Evolutionary conservation across 1,284 basidiomycete species (phyloP).

Genomic region (Cryptococcus sp.): DNA sequence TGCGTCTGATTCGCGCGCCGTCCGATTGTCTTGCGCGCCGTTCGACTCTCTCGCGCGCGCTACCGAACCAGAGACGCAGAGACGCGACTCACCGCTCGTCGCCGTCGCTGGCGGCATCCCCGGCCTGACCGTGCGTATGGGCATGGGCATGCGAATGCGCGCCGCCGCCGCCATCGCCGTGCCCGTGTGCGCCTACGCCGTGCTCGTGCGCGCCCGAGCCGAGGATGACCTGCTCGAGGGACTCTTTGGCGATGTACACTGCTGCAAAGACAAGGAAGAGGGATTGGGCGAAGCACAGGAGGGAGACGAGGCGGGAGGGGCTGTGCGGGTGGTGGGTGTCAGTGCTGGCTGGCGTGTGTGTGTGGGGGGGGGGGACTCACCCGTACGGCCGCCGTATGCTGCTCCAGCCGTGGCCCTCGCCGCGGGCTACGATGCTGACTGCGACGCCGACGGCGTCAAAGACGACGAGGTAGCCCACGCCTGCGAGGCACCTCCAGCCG

Average conservation of each 20-base stretch:
- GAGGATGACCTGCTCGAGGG: conserved; percentile 74
- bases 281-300: conserved; percentile 79
- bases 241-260: conserved; percentile 91
- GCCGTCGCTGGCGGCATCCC: conserved; percentile 13
- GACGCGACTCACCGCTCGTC: conserved; percentile 19
- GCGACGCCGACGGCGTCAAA: conserved; percentile 84
- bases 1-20: neutral
- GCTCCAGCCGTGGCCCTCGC: conserved; percentile 27
- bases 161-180: conserved; percentile 21
- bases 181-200: conserved; percentile 56
- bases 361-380: conserved; percentile 52
- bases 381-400: conserved; percentile 61
- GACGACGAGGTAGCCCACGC: conserved; percentile 91
- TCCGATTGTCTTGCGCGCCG: too few relatives aligned
- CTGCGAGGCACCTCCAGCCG: conserved; percentile 82
- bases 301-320: conserved; percentile 67
- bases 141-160: conserved; percentile 23
- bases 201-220: conserved; percentile 54
- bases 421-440: conserved; percentile 56
- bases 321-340: conserved; percentile 50
- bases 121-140: too few relatives aligned
- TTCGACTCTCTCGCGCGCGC: too few relatives aligned
- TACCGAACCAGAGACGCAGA: too few relatives aligned
- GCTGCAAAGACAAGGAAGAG: conserved; percentile 87
- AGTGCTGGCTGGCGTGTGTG: neutral